Conservation (phyloP, 192 early-diverging fungal genomes). For the Entrophospora sp. region DNA sequence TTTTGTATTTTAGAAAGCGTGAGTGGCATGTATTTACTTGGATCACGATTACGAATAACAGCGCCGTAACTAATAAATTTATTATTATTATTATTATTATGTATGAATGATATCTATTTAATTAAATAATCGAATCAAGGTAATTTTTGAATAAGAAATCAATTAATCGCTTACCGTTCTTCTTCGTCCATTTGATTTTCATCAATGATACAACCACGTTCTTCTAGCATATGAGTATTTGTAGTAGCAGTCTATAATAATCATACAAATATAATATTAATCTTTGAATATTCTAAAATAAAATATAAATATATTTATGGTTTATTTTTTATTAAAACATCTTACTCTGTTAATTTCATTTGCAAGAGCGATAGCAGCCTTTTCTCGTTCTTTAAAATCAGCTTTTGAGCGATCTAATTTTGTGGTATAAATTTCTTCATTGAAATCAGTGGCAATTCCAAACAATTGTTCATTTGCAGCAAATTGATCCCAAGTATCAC, state of each 20-base stretch:
- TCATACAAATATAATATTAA: background rate
- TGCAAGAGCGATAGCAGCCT: constrained; percentile 78
- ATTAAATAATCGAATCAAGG: background rate
- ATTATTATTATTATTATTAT: too few species aligned
- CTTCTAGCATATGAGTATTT: constrained; percentile 86
- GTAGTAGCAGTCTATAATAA: constrained; percentile 43
- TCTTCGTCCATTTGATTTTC: constrained; percentile 80
- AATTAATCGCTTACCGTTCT: constrained; percentile 38
- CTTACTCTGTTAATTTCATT: constrained; percentile 77
- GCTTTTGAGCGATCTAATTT: constrained; percentile 74
- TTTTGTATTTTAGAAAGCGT: too few species aligned
- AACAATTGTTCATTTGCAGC: constrained; percentile 86
- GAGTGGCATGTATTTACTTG: constrained; percentile 87
- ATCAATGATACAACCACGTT: constrained; percentile 63
- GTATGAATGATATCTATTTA: too few species aligned
- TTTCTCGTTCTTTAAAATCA: constrained; percentile 80
- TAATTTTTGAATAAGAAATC: too few species aligned
- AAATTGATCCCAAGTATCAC: constrained; percentile 92
- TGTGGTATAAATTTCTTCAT: constrained; percentile 96
- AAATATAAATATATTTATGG: background rate
- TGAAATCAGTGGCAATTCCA: constrained; percentile 91
- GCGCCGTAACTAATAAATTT: constrained; percentile 57
- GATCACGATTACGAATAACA: constrained; percentile 55
- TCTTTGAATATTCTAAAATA: background rate
- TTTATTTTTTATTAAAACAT: too few species aligned